Evolutionary conservation across 2,329 filamentous ascomycete species (phyloP).

Genomic region (Thelonectria rubi): DNA sequence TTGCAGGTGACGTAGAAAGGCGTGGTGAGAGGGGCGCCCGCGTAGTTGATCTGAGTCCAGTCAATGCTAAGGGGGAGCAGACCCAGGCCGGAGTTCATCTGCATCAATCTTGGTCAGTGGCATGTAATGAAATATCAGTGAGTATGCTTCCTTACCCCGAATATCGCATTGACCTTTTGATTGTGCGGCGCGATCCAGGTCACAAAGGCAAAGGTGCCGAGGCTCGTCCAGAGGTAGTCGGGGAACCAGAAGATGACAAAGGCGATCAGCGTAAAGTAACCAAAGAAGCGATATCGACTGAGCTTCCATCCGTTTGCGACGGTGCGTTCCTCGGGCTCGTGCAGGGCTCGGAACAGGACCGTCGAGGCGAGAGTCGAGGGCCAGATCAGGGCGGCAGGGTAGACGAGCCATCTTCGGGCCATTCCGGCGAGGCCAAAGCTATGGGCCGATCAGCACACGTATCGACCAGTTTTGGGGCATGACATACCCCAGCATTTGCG

Average conservation of each 20-base stretch:
- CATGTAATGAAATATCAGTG: rapidly evolving
- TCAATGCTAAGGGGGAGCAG: conserved; percentile 17
- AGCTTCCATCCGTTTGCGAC: conserved; percentile 13
- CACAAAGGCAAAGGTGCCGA: conserved; percentile 19
- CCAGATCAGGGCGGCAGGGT: conserved; percentile 21
- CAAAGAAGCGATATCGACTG: conserved; percentile 18
- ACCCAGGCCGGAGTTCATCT: conserved; percentile 25
- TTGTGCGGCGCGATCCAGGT: conserved; percentile 25
- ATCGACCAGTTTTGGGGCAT: rapidly evolving
- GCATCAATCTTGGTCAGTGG: background rate
- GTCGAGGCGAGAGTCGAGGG: conserved; percentile 20
- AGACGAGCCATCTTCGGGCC: conserved; percentile 20
- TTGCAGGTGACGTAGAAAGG: conserved; percentile 24
- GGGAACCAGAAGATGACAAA: conserved; percentile 25
- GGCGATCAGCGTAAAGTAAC: conserved; percentile 11
- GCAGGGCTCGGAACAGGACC: conserved; percentile 21
- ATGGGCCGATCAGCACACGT: background rate
- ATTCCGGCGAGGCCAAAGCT: conserved; percentile 24
- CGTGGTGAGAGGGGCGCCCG: conserved; percentile 9
- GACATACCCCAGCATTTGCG: conserved; percentile 21
- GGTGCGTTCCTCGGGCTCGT: conserved; percentile 13
- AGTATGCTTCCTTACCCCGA: conserved; percentile 5
- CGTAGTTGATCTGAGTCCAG: conserved; percentile 26
- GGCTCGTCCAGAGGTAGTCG: conserved; percentile 22
- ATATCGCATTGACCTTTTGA: conserved; percentile 21